Evolutionary conservation across 2,329 filamentous ascomycete genomes (phyloP), one percentile per base, ranked within the genome.

Genomic region (Tolypocladium cylindrosporum): DNA sequence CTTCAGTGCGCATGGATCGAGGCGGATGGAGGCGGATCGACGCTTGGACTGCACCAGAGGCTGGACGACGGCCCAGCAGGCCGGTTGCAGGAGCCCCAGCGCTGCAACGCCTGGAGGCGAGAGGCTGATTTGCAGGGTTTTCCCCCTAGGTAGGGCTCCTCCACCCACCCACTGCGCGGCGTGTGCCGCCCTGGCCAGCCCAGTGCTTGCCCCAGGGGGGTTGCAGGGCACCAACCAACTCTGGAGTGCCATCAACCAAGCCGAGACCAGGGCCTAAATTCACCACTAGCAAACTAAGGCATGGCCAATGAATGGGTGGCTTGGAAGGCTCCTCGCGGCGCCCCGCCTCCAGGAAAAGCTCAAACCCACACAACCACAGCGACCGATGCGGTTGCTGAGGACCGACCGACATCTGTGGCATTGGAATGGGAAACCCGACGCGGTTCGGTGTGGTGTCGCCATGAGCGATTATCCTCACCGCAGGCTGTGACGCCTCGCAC

Each of bases 61-160:
- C 45, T 54, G 56, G 56, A 40, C 50, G 56, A 41, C 31, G 43
- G 57, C 54, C 57, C 57, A 55, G 57, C 57, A 56, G 37, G 58
- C 58, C 58, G 58, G 55, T 59, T 59, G 58, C 58, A 59, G 58
- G 54, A 37, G 43, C 24, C 34, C 16, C 19, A 53, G 52, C 56
- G 50, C 36, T n/a, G 55, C 43, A 39, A 19, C 37, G 43, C 16
- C 43, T 50, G 56, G 34, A 42, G 39, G 27, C 24, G 40, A 24
- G 31, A 51, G 48, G 48, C 48, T 51, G 48, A 36, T 36, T 16
- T 36, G 48, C 48, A 51, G 48, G 48, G 41, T 45, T 37, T 43
- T 43, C 42, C n/a, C 40, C 31, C 37, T 39, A 14, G 27, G 27
- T 31, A 31, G 31, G 37, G 31, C 36, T 7, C 51, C 19, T n/a